Conservation (phyloP, 202 grass and related monocot species). For the Alloteropsis angusta region DNA sequence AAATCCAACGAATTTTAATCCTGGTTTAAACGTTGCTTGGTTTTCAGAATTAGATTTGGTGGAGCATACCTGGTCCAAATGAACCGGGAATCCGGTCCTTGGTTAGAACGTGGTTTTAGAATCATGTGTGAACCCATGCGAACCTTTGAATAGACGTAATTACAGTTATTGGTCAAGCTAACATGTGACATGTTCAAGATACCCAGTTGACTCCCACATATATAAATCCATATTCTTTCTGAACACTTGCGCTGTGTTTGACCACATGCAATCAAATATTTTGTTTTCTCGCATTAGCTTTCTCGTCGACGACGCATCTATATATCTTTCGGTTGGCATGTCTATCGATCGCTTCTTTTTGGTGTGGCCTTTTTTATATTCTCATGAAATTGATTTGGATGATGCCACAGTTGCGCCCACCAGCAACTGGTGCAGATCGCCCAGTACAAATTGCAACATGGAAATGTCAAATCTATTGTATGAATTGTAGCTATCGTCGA, state of each 20-base stretch:
- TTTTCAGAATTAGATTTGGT: background rate
- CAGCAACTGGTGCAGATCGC: background rate
- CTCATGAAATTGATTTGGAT: background rate
- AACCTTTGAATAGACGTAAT: background rate
- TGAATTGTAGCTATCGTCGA: background rate
- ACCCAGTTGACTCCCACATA: slow-evolving; percentile 7
- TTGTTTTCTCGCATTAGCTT: background rate
- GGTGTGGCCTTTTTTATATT: background rate
- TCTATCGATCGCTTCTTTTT: background rate
- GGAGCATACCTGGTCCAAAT: background rate
- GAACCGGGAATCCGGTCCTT: background rate
- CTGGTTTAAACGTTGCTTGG: background rate
- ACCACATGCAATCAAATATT: background rate
- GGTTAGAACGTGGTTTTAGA: slow-evolving; percentile 2
- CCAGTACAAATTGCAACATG: background rate
- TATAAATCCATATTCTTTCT: background rate
- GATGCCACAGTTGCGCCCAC: background rate
- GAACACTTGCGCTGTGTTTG: background rate
- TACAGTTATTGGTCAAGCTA: background rate
- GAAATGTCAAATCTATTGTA: background rate
- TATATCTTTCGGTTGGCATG: background rate
- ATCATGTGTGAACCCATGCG: background rate
- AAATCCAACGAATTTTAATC: background rate
- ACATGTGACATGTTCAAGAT: background rate
- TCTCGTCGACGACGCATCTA: background rate